These are phyloP conservation scores for Rosa chinensis DNA, from an alignment of 306 rosid species.

Conservation along the genomic window DNA sequence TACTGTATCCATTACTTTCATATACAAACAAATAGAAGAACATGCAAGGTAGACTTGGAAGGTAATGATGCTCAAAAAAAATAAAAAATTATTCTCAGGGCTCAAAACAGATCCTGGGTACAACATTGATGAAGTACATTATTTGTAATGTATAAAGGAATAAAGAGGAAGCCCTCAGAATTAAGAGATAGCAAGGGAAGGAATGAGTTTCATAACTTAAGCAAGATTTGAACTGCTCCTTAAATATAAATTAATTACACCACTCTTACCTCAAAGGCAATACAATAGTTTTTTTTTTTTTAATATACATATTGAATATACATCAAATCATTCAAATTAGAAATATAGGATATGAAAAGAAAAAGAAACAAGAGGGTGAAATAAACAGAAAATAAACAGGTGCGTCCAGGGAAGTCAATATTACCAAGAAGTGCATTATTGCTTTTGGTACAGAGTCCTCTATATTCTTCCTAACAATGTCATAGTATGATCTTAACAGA, in stretches of 20 bases:
- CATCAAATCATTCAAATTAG: background rate
- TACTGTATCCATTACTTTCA: background rate
- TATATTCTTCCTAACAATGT: constrained; percentile 86
- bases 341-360: background rate
- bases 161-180: background rate
- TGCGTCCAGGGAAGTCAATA: constrained; percentile 9
- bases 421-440: constrained; percentile 98
- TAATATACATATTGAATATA: too few species aligned
- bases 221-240: background rate
- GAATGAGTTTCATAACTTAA: background rate
- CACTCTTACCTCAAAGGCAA: background rate
- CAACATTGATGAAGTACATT: background rate
- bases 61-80: background rate
- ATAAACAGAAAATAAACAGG: background rate
- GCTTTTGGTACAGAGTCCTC: constrained; percentile 91
- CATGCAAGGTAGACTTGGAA: background rate
- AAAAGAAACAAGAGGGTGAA: background rate
- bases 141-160: background rate
- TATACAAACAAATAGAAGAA: background rate
- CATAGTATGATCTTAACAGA: constrained; percentile 87
- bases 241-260: background rate
- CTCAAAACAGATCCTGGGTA: background rate
- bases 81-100: background rate
- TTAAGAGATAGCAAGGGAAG: background rate
- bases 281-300: background rate